Evolutionary conservation across 345 rosid species (phyloP).

Genomic region (Syzygium oleosum): DNA sequence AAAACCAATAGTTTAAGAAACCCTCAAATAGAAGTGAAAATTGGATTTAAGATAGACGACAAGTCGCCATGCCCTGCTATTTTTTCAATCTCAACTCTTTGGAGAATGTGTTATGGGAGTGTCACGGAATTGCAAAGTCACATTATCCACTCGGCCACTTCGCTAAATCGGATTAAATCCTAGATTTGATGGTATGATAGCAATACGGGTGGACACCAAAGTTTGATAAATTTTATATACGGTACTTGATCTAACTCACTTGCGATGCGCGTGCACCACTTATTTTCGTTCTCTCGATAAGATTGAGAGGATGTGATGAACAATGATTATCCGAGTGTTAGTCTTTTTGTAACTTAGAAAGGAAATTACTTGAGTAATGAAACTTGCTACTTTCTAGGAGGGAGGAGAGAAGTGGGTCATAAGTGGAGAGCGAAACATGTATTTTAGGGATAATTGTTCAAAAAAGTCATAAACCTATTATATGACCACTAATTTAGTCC

Average conservation of each 20-base stretch:
- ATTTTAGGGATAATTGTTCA: no score
- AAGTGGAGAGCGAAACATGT: not conserved
- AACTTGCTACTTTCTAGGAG: not conserved
- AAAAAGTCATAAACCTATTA: no score
- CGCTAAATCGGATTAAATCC: not conserved
- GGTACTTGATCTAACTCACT: not conserved
- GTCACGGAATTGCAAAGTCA: not conserved
- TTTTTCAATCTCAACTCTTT: not conserved
- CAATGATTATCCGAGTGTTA: not conserved
- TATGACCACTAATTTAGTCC: accelerated
- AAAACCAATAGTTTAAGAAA: no score
- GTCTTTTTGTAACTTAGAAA: not conserved
- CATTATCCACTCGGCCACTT: no score
- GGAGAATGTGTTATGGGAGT: not conserved
- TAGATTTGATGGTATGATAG: not conserved
- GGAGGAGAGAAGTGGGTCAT: not conserved
- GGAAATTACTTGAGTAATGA: not conserved
- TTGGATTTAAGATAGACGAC: no score
- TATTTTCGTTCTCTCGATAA: not conserved
- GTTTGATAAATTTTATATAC: not conserved
- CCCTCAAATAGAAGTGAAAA: not conserved
- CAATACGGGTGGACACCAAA: not conserved
- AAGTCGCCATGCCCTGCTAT: no score
- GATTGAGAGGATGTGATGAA: not conserved
- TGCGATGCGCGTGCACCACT: not conserved